Evolutionary conservation across 2,329 filamentous ascomycete species (phyloP), one percentile per base, ranked within the genome.

Genomic region (Diplodia intermedia): DNA sequence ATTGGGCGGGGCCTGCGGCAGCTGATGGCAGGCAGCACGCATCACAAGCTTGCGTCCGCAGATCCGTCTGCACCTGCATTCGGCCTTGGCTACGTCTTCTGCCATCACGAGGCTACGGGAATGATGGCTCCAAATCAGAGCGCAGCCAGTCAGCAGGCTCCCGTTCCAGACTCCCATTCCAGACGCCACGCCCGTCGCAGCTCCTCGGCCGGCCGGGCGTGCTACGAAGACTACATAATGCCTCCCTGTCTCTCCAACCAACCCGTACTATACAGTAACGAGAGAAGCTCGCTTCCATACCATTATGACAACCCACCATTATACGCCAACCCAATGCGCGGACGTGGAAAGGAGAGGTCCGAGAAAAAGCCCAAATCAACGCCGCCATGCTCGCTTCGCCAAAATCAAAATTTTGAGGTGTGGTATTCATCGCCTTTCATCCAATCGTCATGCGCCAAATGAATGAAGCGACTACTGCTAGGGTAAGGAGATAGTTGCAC

Each of bases 311-410:
- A 36, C 36, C 40, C 57, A 29, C 31, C 15, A 29, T n/a, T 23
- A 52, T 52, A 52, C 65, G 65, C 65, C 65, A 40, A 36, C 65
- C 65, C 65, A 52, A 60, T 67, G 65, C 54, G 14, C 36, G 54
- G 26, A 52, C 12, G 29, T 47, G 38, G 40, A 53, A 60, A 47
- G 36, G n/a, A 38, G 14, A 12, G 38, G 36, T 20, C 29, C 50
- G 60, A 36, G 29, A 18, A 14, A 50, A n/a, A 38, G n/a, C 33
- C 52, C 23, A 29, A 31, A 23, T 49, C 26, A 67, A 67, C 65
- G 65, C 65, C 65, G 23, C 38, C 31, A 60, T 67, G 65, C 54
- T 67, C 65, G 65, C 65, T 67, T 52, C 29, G 40, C 31, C 23
- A 31, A 57, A 52, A 57, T 40, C 65, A 67, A 31, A 52, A 47